These are phyloP conservation scores for Bolboschoenoplectus hybrid DNA, from an alignment of 202 grass and related monocot genomes.

Conservation along the genomic window DNA sequence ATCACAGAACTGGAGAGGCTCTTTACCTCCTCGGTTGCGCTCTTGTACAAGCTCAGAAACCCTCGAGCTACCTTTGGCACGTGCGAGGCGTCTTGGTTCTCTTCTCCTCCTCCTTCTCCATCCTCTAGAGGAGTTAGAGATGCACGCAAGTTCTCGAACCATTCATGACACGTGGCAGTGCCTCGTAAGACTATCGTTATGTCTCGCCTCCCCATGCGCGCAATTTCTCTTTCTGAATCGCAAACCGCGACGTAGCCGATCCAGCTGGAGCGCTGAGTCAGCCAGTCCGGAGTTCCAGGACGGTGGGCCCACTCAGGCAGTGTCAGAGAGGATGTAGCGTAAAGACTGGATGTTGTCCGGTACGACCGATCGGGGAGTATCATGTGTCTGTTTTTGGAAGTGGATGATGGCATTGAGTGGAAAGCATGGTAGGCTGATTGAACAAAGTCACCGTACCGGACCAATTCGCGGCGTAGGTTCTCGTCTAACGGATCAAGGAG, in stretches of 20 bases:
- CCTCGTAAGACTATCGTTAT: slow-evolving; percentile 81
- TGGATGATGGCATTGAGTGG: slow-evolving; percentile 63
- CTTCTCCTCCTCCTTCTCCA: slow-evolving; percentile 14
- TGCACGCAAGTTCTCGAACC: slow-evolving; percentile 78
- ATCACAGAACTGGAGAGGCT: slow-evolving; percentile 71
- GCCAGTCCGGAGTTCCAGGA: slow-evolving; percentile 51
- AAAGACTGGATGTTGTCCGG: slow-evolving; percentile 73
- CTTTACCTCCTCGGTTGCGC: slow-evolving; percentile 44
- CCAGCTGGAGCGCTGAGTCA: slow-evolving; percentile 75
- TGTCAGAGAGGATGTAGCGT: slow-evolving; percentile 73
- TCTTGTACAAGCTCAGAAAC: slow-evolving; percentile 81
- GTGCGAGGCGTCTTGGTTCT: not conserved
- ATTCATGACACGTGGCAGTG: slow-evolving; percentile 87
- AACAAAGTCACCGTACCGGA: slow-evolving; percentile 81
- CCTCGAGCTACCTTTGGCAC: slow-evolving; percentile 72
- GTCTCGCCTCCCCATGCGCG: slow-evolving; percentile 83
- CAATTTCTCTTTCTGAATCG: slow-evolving; percentile 74
- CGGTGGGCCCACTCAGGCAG: slow-evolving; percentile 58
- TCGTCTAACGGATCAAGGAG: slow-evolving; percentile 80
- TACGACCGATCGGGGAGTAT: slow-evolving; percentile 78
- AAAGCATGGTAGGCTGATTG: slow-evolving; percentile 77
- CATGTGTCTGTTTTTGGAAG: slow-evolving; percentile 44
- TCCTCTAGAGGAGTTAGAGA: slow-evolving; percentile 51
- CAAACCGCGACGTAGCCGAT: slow-evolving; percentile 84
- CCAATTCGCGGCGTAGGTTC: slow-evolving; percentile 84